Evolutionary conservation across 108 stramenopile species (phyloP).

Genomic region (Cyclostephanos invisitatus): DNA sequence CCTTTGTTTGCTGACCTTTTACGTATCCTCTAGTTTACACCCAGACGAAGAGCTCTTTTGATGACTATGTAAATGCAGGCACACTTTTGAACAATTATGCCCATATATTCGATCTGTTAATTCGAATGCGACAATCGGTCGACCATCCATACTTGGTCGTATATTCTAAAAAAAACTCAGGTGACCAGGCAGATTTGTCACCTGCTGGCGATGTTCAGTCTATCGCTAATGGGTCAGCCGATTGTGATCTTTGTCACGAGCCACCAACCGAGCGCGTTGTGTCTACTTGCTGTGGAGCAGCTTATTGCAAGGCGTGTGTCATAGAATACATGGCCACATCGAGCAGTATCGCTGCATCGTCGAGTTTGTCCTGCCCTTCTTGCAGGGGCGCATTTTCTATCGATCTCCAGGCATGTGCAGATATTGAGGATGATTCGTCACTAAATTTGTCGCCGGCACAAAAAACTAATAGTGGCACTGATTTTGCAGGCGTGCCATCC

Average conservation of each 20-base stretch:
- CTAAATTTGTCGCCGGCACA: slow-evolving; percentile 15
- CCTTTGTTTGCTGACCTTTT: slow-evolving; percentile 24
- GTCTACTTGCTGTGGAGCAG: slow-evolving; percentile 74
- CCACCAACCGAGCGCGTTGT: slow-evolving; percentile 77
- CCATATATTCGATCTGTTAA: slow-evolving; percentile 95
- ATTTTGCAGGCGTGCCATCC: slow-evolving; percentile 52
- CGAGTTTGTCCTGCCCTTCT: slow-evolving; percentile 64
- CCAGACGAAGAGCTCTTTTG: slow-evolving; percentile 92
- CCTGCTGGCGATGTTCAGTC: slow-evolving; percentile 24
- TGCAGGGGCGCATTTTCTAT: slow-evolving; percentile 80
- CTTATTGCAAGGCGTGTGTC: slow-evolving; percentile 82
- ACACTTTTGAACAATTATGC: slow-evolving; percentile 99
- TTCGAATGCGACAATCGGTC: slow-evolving; percentile 96
- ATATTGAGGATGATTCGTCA: slow-evolving; percentile 66
- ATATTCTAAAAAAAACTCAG: slow-evolving; percentile 49
- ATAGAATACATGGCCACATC: slow-evolving; percentile 75
- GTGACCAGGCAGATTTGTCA: slow-evolving; percentile 3
- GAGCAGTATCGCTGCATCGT: slow-evolving; percentile 40
- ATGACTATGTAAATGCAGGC: slow-evolving; percentile 91
- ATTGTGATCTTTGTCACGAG: slow-evolving; percentile 85
- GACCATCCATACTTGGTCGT: slow-evolving; percentile 98
- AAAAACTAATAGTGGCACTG: slow-evolving; percentile 19
- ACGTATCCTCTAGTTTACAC: slow-evolving; percentile 83
- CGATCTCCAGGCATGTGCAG: slow-evolving; percentile 68
- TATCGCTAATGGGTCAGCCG: slow-evolving; percentile 69